Base-by-base conservation (phyloP, 176 grass and related monocot genomes). In the Carex kokanica region DNA sequence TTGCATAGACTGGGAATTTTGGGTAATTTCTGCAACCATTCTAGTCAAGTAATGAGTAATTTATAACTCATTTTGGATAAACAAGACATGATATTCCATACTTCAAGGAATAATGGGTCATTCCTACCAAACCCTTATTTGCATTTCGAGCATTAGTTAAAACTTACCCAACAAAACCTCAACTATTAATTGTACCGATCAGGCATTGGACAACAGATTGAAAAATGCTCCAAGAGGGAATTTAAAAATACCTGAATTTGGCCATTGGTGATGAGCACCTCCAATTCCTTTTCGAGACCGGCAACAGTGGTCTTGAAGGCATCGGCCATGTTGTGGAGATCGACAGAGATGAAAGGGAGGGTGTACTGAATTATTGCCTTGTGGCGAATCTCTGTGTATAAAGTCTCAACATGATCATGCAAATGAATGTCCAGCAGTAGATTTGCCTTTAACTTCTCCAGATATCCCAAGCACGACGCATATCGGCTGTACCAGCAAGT, bases 291-390 rank as follows among this genome's bases (percentile, higher is more conserved):
- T 88, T 99, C 89, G 45, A 99, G 84, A 79, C 92, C 88, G 20
- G 81, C 62, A 64, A 99, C 91, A 31, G 69, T 85, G 12, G 93
- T 96, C 81, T 92, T 96, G 56, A 99, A 99, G 47, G 97, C 97
- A 86, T 20, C 52, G 34, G 97, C 97, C 97, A 99, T 99, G n/a
- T 69, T 89, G 83, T 89, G 87, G 15, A 99, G 91, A 85, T 99
- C 91, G 14, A 99, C 97, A 70, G 97, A 99, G 86, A 93, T 99
- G 69, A 99, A 99, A 6, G 97, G 93, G 77, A 91, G 88, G 1
- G 97, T 96, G 84, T 94, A 99, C 83, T 99, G 97, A 85, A 96
- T 92, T 85, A 93, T 93, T 57, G 88, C 93, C 49, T 96, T 93
- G 88, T 91, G 93, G 66, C 91, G 88, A 53, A 96, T 96, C 29